Base-by-base conservation (phyloP, 1,284 basidiomycete species). In the Grifola frondosa region DNA sequence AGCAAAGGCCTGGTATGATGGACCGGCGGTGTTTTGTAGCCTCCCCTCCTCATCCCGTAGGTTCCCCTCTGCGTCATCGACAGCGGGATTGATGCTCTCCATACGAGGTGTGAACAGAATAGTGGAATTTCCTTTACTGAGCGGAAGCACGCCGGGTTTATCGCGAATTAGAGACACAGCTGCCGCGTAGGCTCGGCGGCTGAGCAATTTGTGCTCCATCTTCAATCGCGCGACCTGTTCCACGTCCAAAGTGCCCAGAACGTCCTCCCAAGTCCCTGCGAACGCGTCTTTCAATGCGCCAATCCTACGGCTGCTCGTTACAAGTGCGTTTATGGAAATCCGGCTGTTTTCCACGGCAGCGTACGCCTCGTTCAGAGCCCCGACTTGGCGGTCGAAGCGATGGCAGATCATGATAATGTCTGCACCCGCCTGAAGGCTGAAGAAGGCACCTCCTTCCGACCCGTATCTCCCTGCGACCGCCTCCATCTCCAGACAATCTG, bases 381-480 rank as follows among this genome's bases (percentile, higher is more conserved):
- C 75, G 13, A 63, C 64, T 47, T 87, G 83, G 39, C 70, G 61
- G 8, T 62, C 62, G 47, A 77, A 71, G 6, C 69, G 77, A 54
- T 87, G 84, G 50, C 83, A 87, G 30, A 84, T 75, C 84, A 87
- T 86, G 7, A 69, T 80, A 12, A 87, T 63, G 45, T 87, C 84
- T 15, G 80, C 79, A 4, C 81, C 84, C 0, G 84, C 82, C 36
- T 66, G 63, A 25, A 86, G 58, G 3, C 77, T 72, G 44, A 69
- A 58, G 13, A 83, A 70, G 0, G 81, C 78, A 3, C 79, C 82
- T 32, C 67, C 70, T 37, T 74, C 69, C 3, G 74, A 62, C 12
- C 78, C 79, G 48, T 74, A 75, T 9, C 69, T 74, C 23, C 70
- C 67, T 0, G 75, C 71, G 13, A 86, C 74, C 12, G 84, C 82